Evolutionary conservation across 768 basidiomycete species (phyloP), one percentile per base, ranked within the genome.

Genomic region (Lepiota venenata): DNA sequence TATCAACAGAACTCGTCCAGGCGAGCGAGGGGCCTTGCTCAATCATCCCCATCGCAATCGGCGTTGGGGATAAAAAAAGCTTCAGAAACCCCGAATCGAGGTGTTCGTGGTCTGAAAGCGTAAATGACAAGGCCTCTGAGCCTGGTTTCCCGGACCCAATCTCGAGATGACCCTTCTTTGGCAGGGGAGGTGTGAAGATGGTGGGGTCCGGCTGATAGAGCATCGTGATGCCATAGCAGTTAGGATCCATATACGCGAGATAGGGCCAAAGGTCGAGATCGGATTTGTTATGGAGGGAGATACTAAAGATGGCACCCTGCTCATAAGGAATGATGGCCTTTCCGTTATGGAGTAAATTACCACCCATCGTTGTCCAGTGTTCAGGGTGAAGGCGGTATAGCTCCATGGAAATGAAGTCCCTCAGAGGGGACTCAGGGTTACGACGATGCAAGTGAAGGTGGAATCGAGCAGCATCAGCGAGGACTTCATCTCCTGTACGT

Each of bases 191-290:
- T n/a, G 49, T 40, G 10, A 58, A 49, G 15, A 64, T 46, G 32
- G 68, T 66, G 9, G 71, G 67, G 42, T 71, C 72, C 4, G 83
- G 79, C 45, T 78, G 77, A 64, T 82, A 82, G n/a, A 84, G 65
- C 52, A 82, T 71, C 51, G 74, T 77, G 56, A 81, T 80, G 47
- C 71, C 73, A 55, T 83, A 78, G 38, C 72, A 77, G 50, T 73
- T 75, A 2, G 81, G 76, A 60, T 85, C 81, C 79, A 85, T 80
- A 62, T 80, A 83, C 1, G 76, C 75, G 32, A 85, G 71, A 62
- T 82, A 83, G 29, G 84, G 82, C 83, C 83, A 85, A 25, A 85
- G 74, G 62, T 81, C 77, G 52, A 65, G 58, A 58, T 76, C 72
- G 1, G 83, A 74, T 36, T 69, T 63, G 58, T 85, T 84, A 56